These are phyloP conservation scores for Trichoderma arundinaceum DNA, from an alignment of 2,329 filamentous ascomycete species.

Conservation along the genomic window DNA sequence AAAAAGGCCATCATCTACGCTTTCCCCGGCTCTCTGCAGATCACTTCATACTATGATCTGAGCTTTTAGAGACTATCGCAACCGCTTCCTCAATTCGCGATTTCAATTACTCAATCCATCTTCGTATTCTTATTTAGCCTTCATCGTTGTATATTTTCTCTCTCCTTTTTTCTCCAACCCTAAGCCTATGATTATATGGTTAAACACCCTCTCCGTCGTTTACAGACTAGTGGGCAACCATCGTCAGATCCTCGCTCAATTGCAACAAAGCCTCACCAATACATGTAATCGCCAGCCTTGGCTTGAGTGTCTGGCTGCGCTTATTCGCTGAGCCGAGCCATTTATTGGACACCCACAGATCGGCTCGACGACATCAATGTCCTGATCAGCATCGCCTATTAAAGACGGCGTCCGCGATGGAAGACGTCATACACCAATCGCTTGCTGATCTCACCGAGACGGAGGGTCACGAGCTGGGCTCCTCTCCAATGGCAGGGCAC, in stretches of 20 bases:
- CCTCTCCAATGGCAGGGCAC: conserved; percentile 13
- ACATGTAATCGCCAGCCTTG: background rate
- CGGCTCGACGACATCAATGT: background rate
- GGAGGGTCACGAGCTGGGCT: conserved; percentile 20
- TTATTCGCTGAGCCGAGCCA: conserved; percentile 12
- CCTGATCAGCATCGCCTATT: background rate
- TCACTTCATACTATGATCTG: background rate
- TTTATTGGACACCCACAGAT: conserved; percentile 6
- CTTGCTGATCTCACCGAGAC: conserved; percentile 15
- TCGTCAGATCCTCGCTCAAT: background rate
- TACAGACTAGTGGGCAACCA: background rate
- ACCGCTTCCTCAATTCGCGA: background rate
- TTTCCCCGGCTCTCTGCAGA: background rate
- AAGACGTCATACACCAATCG: conserved; percentile 28
- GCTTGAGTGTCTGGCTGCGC: background rate
- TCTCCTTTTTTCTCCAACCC: background rate
- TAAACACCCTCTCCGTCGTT: background rate
- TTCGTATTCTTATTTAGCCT: background rate
- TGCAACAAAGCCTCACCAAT: conserved; percentile 4
- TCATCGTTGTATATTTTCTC: background rate
- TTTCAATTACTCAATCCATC: background rate
- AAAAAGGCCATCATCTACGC: background rate
- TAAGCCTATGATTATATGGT: background rate
- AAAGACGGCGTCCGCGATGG: conserved; percentile 18
- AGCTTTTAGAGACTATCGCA: background rate